Evolutionary conservation across 768 basidiomycete genomes (phyloP), one percentile per base, ranked within the genome.

Genomic region (Naganishia kalamii): DNA sequence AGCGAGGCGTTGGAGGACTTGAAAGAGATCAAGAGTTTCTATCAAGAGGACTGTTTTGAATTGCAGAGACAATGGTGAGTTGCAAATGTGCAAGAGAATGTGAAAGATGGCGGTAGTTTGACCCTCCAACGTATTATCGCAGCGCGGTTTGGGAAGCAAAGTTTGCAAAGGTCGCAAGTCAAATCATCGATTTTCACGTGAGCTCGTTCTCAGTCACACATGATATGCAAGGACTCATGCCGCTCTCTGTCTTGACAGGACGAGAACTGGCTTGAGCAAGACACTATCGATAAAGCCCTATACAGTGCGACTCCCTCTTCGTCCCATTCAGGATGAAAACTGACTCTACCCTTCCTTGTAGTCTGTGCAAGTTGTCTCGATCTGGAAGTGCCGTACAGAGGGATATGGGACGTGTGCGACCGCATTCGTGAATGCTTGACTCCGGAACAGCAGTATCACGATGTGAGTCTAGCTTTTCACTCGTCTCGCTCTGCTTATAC

Each of bases 151-250:
- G 54, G 54, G 54, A 57, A 27, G 15, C 37, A 21, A 25, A 33
- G 23, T 57, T 57, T 35, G 7, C 19, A 35, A 37, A 37, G 54
- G 23, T 23, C 12, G 30, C 21, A 2, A 40, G 23, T 21, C 54
- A 57, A 25, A 35, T 57, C 54, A 57, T 57, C 21, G 54, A 57
- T 15, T 57, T 40, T 15, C 40, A 57, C 35, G 54, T 57, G 23
- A 40, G 54, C 19, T 40, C 6, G 1, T 29, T 11, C 21, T 2
- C 15, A 13, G 1, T 21, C 5, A 12, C 35, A 1, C 30, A 5
- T 30, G 13, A 11, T 3, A n/a, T 6, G 13, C 15, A 35, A 37
- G 2, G 11, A n/a, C 33, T 32, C 21, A n/a, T 29, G 6, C 48
- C 27, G 2, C 19, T 17, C 19, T 17, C 27, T 25, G 4, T 29